Evolutionary conservation across 108 stramenopile genomes (phyloP).

Genomic region (Conticribra guillardii): DNA sequence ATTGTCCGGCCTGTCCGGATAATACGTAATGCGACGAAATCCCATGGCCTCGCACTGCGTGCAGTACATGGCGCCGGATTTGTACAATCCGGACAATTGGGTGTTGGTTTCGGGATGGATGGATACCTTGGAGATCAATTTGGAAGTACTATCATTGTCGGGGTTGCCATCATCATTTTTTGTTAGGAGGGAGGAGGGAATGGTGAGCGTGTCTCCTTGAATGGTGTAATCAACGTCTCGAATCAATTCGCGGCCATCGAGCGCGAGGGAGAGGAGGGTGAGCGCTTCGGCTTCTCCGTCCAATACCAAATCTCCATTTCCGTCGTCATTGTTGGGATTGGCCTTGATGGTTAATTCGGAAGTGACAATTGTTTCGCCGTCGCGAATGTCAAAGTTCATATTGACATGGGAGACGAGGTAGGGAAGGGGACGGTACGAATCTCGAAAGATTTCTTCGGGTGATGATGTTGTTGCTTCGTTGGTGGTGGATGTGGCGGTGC

Average conservation of each 20-base stretch:
- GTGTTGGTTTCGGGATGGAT: slow-evolving; percentile 92
- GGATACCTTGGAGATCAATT: slow-evolving; percentile 75
- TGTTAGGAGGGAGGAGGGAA: slow-evolving; percentile 10
- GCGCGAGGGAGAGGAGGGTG: slow-evolving; percentile 43
- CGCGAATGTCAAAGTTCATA: slow-evolving; percentile 77
- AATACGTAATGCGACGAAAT: slow-evolving; percentile 55
- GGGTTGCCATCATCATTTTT: slow-evolving; percentile 14
- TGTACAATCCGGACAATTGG: slow-evolving; percentile 92
- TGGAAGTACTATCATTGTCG: slow-evolving; percentile 24
- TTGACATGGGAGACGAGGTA: slow-evolving; percentile 57
- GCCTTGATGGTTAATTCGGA: slow-evolving; percentile 42
- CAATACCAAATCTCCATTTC: slow-evolving; percentile 63
- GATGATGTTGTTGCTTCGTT: not conserved
- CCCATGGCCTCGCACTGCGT: slow-evolving; percentile 94
- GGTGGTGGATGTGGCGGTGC: not conserved
- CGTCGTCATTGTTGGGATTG: slow-evolving; percentile 29
- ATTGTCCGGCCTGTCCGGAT: slow-evolving; percentile 74
- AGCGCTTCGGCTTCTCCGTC: slow-evolving; percentile 84
- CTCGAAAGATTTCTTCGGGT: slow-evolving; percentile 73
- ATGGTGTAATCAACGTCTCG: slow-evolving; percentile 63
- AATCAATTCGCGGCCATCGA: slow-evolving; percentile 59
- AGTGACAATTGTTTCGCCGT: slow-evolving; percentile 71
- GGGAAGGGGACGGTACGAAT: slow-evolving; percentile 69
- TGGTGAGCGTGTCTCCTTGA: slow-evolving; percentile 54
- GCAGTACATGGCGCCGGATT: slow-evolving; percentile 87